Conservation (phyloP, 1,139 yeast species). For the Debaryomycetaceae sp. region DNA sequence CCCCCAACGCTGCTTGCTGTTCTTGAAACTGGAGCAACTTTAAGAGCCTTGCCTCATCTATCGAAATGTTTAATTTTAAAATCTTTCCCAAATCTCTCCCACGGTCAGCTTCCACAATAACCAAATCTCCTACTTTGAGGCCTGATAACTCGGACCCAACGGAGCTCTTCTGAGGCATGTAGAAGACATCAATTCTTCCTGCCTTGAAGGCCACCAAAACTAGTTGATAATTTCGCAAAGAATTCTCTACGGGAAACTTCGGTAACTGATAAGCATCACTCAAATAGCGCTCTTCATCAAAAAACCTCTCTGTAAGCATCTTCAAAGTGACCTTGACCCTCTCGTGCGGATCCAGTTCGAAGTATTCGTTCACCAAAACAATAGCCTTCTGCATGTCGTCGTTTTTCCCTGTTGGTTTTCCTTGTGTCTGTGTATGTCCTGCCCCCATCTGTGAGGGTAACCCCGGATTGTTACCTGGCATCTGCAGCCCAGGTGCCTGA, state of each 20-base stretch:
- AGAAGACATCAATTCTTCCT: slow-evolving; percentile 81
- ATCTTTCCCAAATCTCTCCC: slow-evolving; percentile 89
- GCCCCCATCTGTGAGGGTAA: neutral
- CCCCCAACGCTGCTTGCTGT: slow-evolving; percentile 50
- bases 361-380: slow-evolving; percentile 32
- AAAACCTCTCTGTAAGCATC: slow-evolving; percentile 22
- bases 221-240: slow-evolving; percentile 31
- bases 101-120: slow-evolving; percentile 95
- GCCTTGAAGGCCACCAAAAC: slow-evolving; percentile 82
- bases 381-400: slow-evolving; percentile 9
- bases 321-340: slow-evolving; percentile 35
- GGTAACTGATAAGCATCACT: slow-evolving; percentile 37
- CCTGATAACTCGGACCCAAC: slow-evolving; percentile 12
- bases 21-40: slow-evolving; percentile 55
- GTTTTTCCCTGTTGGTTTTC: neutral
- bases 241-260: slow-evolving; percentile 37
- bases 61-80: slow-evolving; percentile 58
- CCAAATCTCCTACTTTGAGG: slow-evolving; percentile 65
- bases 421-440: neutral
- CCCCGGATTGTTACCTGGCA: neutral
- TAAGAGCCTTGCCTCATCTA: slow-evolving; percentile 60
- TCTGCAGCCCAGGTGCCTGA: neutral
- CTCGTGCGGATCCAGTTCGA: slow-evolving; percentile 37
- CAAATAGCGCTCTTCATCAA: slow-evolving; percentile 26
- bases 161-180: slow-evolving; percentile 44